Conservation (phyloP, 345 rosid species). For the Tarenaya hassleriana region DNA sequence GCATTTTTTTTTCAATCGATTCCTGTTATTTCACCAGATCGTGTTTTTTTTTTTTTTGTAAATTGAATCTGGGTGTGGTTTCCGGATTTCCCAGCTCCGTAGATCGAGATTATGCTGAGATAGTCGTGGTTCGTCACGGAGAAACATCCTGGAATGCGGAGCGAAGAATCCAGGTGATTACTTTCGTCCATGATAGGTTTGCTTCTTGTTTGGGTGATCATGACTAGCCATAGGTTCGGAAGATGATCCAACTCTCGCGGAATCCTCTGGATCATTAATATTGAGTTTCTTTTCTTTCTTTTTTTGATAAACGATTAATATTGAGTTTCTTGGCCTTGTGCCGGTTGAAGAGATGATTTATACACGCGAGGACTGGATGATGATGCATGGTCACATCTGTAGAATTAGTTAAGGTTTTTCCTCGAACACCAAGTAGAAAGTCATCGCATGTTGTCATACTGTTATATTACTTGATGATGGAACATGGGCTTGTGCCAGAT, state of each 20-base stretch:
- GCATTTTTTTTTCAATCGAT: not conserved
- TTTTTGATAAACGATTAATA: too few species aligned
- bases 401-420: not conserved
- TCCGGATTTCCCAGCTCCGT: slow-evolving; percentile 29
- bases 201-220: not conserved
- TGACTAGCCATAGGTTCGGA: not conserved
- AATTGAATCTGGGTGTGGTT: not conserved
- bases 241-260: not conserved
- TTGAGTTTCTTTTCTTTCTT: too few species aligned
- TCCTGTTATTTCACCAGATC: slow-evolving; percentile 2
- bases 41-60: not conserved
- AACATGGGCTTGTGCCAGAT: too few species aligned
- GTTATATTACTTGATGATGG: too few species aligned
- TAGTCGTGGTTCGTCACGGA: slow-evolving; percentile 72
- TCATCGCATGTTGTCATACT: too few species aligned
- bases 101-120: slow-evolving; percentile 40
- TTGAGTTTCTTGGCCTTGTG: too few species aligned
- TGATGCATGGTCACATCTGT: not conserved
- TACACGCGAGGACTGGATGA: not conserved
- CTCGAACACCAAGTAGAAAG: too few species aligned
- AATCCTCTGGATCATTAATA: too few species aligned
- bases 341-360: too few species aligned
- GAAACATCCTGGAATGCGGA: slow-evolving; percentile 79
- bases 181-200: not conserved
- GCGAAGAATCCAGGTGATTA: slow-evolving; percentile 57